These are phyloP conservation scores for Candida ipomoeae DNA, from an alignment of 805 yeast genomes.

Conservation along the genomic window DNA sequence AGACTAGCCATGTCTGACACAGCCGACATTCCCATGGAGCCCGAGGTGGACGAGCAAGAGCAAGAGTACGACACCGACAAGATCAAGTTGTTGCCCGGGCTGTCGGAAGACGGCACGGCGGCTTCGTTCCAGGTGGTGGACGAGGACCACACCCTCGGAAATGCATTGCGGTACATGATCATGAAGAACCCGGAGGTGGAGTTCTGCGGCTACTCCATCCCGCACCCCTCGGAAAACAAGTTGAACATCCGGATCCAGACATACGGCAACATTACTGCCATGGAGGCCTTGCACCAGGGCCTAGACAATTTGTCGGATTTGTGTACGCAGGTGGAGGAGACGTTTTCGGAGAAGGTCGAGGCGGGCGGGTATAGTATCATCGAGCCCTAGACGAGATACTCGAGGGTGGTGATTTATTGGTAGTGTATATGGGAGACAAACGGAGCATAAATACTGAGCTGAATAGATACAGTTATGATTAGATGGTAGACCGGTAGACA, in stretches of 20 bases:
- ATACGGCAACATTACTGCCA: constrained; percentile 78
- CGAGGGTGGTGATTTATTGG: too few species aligned
- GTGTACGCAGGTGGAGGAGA: constrained; percentile 79
- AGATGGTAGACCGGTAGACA: too few species aligned
- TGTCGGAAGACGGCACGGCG: constrained; percentile 88
- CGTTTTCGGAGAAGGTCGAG: constrained; percentile 64
- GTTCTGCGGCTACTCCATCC: constrained; percentile 96
- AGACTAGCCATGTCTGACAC: constrained; percentile 13
- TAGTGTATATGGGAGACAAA: too few species aligned
- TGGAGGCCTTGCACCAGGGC: constrained; percentile 90
- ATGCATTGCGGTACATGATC: constrained; percentile 86
- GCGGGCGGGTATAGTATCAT: constrained; percentile 49
- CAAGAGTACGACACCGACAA: constrained; percentile 53
- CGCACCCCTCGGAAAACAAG: constrained; percentile 93
- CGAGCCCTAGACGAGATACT: constrained; percentile 35
- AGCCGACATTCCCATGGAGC: constrained; percentile 25
- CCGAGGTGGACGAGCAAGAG: constrained; percentile 23
- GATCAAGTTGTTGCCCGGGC: constrained; percentile 72
- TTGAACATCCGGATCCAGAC: constrained; percentile 92
- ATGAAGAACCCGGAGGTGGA: constrained; percentile 98
- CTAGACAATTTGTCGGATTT: constrained; percentile 76
- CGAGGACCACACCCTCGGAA: constrained; percentile 96
- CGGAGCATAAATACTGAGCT: too few species aligned
- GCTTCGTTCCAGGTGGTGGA: constrained; percentile 90
- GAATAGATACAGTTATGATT: too few species aligned